Base-by-base conservation (phyloP, 208 protist genomes). In the Novymonas esmeraldas region DNA sequence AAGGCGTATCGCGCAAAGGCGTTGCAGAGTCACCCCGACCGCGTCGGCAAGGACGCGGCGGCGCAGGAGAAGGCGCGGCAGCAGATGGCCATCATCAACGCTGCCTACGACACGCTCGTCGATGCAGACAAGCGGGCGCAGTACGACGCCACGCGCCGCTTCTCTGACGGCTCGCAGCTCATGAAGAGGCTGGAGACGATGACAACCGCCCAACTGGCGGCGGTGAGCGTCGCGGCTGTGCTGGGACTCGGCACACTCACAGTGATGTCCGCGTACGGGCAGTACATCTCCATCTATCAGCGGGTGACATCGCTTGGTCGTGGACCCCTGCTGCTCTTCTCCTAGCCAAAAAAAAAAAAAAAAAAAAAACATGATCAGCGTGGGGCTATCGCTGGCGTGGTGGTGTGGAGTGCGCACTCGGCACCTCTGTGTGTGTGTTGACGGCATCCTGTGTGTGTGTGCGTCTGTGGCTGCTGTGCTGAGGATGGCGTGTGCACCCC, bases 81-180 rank as follows among this genome's bases (percentile, higher is more conserved):
- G 52, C 72, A 78, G 28, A 95, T 95, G 90, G 78, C 83, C 41
- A 33, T 70, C 28, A 82, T 95, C 69, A 95, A 95, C 59, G 76
- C 81, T 16, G 90, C 90, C 50, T 95, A 95, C 55, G 85, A 95
- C 42, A 85, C 77, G 14, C 79, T 95, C 11, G 81, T 78, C 6
- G 77, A 86, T 39, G 34, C 78, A 3, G 70, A 73, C 16, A 88
- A 81, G 50, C 82, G 87, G 14, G 70, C 70, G 48, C 70, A 76
- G 60, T 95, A 95, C 72, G 87, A 95, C 56, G 65, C 68, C 7
- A 61, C 58, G 36, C 76, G 81, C 29, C 54, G 42, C 31, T 59
- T 83, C 41, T 52, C 46, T 13, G 64, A 74, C 34, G 56, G 66
- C 10, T 48, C 75, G 13, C 55, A 64, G n/a, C 61, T 76, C 14